Evolutionary conservation across 2,329 filamentous ascomycete species (phyloP), one percentile per base, ranked within the genome.

Genomic region (Calonectria multiphialidica): DNA sequence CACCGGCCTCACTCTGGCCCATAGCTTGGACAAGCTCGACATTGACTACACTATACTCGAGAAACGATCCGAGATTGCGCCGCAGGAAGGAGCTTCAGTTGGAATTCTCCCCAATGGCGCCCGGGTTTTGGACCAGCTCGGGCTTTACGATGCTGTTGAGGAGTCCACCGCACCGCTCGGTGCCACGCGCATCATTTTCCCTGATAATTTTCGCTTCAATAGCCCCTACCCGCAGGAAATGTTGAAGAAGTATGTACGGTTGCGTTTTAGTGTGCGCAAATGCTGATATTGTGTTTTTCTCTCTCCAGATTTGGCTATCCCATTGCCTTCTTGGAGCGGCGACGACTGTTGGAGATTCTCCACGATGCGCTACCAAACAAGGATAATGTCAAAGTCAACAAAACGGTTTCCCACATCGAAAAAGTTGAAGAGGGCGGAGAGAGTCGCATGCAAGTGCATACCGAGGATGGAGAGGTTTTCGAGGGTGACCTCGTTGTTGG

Each of bases 1-100:
- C 5, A 42, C 75, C 0, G 73, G 72, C 18, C 71, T 77, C 16
- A 53, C 75, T 0, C 42, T 76, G 0, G 71, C 75, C 5, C 76
- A 74, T 1, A 72, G 71, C 66, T 18, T 77, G 0, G 70, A 76
- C 6, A 62, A 18, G 23, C 35, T 45, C 1, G 59, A 55, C 15
- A 85, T 90, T 63, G 83, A 88, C 68, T 90, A 85, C 73, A 70
- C 88, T 2, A 69, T 90, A 0, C 82, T 91, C 0, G 88, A 91
- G 72, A 79, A 80, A 0, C 79, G 86, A 55, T 30, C 71, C 0
- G 76, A 83, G 0, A 84, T 90, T 25, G 84, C 84, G 0, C 87
- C 88, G 0, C 80, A 84, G 23, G 79, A 86, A 0, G 89, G 89
- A 0, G 88, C 87, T 0, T 85, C 83, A 4, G 87, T 91, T 33